Evolutionary conservation across 1,139 yeast species (phyloP), one percentile per base, ranked within the genome.

Genomic region (Yarrowia galli): DNA sequence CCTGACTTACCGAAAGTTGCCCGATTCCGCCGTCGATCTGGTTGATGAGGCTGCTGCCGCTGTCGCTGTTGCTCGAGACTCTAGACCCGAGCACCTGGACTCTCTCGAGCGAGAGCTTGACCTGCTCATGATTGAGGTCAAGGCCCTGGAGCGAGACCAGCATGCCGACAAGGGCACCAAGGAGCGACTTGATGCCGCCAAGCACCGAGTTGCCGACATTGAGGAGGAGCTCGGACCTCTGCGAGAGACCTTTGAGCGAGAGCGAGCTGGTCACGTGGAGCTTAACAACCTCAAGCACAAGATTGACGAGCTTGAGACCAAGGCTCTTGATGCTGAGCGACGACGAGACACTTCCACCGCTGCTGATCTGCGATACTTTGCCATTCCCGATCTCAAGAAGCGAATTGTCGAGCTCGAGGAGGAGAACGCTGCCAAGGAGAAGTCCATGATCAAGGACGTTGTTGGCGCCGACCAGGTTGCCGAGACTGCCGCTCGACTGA

Each of bases 41-140:
- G 92, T 95, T 72, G 99, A 95, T 81, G 98, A 95, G 78, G 86
- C 98, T 12, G 97, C 98, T 67, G 99, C 99, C 1, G 88, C 97
- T 69, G 99, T 95, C 64, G 98, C 98, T 0, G 99, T 95, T 67
- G 97, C 98, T 3, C 87, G 99, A 79, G 99, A 95, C 77, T 93
- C 98, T 4, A 92, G 92, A 78, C 99, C 99, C 1, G 99, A 95
- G 79, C 98, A 92, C 77, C 84, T 95, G 74, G 99, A 95, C 79
- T 89, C 87, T 66, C 85, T 92, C 73, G 99, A 95, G 80, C 90
- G 99, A 79, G 92, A 92, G 79, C 84, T 93, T 69, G 96, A 92
- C 77, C 85, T 95, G 73, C 81, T 95, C 48, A 97, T 92, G 75
- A 98, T 96, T 70, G 99, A 95, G 80, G 93, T 95, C 75, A 92